These are phyloP conservation scores for Linderniella brevidens DNA, from an alignment of 257 asterid genomes.

Conservation along the genomic window DNA sequence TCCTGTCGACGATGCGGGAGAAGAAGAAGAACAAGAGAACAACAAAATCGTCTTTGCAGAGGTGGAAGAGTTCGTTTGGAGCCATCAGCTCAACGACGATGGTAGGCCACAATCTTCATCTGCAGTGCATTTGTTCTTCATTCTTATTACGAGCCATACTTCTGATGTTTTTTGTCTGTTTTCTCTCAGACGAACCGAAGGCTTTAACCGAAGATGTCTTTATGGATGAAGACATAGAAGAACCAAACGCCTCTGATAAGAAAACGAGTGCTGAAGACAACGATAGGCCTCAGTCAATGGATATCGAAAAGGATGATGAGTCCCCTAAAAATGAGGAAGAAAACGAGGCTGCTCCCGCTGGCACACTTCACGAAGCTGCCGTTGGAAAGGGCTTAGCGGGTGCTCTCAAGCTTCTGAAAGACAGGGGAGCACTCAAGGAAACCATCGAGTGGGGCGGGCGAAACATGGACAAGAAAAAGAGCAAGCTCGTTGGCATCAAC, in stretches of 20 bases:
- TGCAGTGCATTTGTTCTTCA: background rate
- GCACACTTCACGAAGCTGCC: conserved; percentile 63
- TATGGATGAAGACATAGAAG: conserved; percentile 76
- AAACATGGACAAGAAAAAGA: conserved; percentile 93
- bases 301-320: conserved; percentile 34
- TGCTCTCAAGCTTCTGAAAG: conserved; percentile 65
- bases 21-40: conserved; percentile 56
- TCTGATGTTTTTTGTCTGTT: background rate
- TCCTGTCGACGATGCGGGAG: conserved; percentile 22
- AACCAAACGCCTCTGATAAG: conserved; percentile 32
- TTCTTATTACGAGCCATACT: background rate
- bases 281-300: conserved; percentile 56
- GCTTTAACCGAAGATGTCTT: conserved; percentile 74
- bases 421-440: conserved; percentile 82
- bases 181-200: conserved; percentile 42
- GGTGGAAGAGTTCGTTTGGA: conserved; percentile 98
- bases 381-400: conserved; percentile 90
- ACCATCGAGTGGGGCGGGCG: conserved; percentile 96
- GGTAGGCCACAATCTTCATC: background rate
- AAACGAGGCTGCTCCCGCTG: conserved; percentile 50
- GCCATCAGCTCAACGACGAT: conserved; percentile 92
- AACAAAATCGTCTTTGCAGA: conserved; percentile 82
- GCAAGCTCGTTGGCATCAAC: conserved; percentile 76
- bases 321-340: conserved; percentile 29
- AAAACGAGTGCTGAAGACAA: conserved; percentile 37